These are phyloP conservation scores for Epithele typhae DNA, from an alignment of 768 basidiomycete species.

Conservation along the genomic window DNA sequence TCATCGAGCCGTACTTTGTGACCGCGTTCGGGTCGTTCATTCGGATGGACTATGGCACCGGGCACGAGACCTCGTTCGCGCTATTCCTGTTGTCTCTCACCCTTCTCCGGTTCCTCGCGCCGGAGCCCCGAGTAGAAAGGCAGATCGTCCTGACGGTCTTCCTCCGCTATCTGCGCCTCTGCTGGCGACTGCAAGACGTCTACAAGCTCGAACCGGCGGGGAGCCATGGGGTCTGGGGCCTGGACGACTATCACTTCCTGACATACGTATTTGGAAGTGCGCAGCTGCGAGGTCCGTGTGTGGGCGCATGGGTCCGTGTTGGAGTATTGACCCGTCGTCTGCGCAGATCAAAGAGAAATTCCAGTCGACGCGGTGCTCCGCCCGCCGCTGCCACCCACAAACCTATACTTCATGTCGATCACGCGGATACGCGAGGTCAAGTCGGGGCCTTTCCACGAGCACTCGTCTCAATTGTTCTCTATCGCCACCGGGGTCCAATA, in stretches of 20 bases:
- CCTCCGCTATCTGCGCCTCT: conserved; percentile 72
- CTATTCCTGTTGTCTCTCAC: conserved; percentile 71
- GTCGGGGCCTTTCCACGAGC: conserved; percentile 85
- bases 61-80: conserved; percentile 89
- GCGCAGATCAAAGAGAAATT: conserved; percentile 59
- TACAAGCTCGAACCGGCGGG: conserved; percentile 95
- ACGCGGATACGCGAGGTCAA: conserved; percentile 79
- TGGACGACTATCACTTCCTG: conserved; percentile 89
- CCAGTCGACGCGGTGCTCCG: conserved; percentile 63
- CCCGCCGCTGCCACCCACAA: conserved; percentile 55
- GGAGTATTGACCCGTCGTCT: conserved; percentile 2
- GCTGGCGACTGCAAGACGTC: conserved; percentile 82
- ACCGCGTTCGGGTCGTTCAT: conserved; percentile 86
- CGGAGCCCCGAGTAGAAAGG: conserved; percentile 58
- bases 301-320: background rate
- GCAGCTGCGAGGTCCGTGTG: conserved; percentile 67
- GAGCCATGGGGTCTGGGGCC: conserved; percentile 96
- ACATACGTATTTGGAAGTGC: conserved; percentile 90
- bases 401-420: conserved; percentile 78
- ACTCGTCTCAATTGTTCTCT: conserved; percentile 84
- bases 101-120: conserved; percentile 62
- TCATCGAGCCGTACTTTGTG: conserved; percentile 74
- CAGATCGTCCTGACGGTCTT: conserved; percentile 58
- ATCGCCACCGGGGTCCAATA: conserved; percentile 86
- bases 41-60: conserved; percentile 95